phyloP scores from a whole-genome alignment of 768 basidiomycete species.

The Scleroderma bovista region DNA sequence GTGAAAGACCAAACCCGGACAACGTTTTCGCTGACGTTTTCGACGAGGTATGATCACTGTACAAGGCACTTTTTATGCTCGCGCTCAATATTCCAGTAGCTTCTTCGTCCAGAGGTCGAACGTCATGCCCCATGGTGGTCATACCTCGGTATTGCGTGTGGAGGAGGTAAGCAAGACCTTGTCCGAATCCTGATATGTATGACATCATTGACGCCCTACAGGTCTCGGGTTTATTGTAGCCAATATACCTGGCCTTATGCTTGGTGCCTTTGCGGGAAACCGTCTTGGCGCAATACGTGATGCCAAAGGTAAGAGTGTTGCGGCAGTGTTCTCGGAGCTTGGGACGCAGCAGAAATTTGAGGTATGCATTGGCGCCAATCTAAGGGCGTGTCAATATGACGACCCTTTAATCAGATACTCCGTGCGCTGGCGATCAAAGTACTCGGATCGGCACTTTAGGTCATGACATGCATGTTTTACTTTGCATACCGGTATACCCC shows the following conservation, averaged over 20 bases:
- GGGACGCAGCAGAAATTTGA: conserved; percentile 81
- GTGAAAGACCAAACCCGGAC: conserved; percentile 66
- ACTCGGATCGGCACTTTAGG: conserved; percentile 53
- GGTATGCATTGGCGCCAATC: conserved; percentile 38
- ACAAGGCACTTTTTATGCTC: background rate
- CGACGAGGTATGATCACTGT: conserved; percentile 62
- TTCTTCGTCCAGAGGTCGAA: conserved; percentile 79
- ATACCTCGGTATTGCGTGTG: conserved; percentile 64
- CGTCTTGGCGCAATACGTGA: conserved; percentile 88
- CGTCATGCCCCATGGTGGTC: conserved; percentile 68
- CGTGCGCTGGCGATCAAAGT: conserved; percentile 80
- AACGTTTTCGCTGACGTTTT: conserved; percentile 86
- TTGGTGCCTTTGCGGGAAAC: conserved; percentile 86
- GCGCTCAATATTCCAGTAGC: conserved; percentile 32
- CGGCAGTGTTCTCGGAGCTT: conserved; percentile 76
- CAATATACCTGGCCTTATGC: conserved; percentile 80
- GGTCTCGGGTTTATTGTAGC: conserved; percentile 45
- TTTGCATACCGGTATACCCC: conserved; percentile 1
- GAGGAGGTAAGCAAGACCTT: conserved; percentile 42
- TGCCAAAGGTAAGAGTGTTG: conserved; percentile 92
- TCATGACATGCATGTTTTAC: background rate
- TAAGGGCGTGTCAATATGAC: background rate
- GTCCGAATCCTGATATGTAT: background rate
- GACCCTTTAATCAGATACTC: conserved; percentile 50
- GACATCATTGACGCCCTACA: conserved; percentile 29